Evolutionary conservation across 345 rosid species (phyloP).

Genomic region (Acer yangbiense): DNA sequence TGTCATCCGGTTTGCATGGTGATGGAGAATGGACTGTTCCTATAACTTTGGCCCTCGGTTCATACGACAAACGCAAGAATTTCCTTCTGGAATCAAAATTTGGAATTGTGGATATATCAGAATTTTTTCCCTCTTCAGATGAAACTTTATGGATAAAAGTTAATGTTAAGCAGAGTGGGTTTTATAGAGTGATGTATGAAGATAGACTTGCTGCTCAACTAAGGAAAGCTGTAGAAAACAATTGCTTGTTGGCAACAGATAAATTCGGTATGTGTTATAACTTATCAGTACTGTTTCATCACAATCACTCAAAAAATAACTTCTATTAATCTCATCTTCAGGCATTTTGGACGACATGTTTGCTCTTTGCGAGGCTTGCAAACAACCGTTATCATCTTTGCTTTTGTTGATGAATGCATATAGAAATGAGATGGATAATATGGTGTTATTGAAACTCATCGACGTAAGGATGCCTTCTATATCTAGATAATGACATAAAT

Average conservation of each 20-base stretch:
- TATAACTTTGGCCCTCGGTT: constrained; percentile 35
- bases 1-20: not conserved
- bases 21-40: constrained; percentile 15
- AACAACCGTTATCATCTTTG: constrained; percentile 36
- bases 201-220: constrained; percentile 37
- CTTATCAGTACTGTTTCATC: no score
- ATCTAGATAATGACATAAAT: not conserved
- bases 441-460: constrained; percentile 34
- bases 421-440: constrained; percentile 31
- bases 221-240: constrained; percentile 33
- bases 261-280: constrained; percentile 31
- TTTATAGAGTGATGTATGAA: constrained; percentile 43
- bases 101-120: constrained; percentile 33
- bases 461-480: constrained; percentile 22
- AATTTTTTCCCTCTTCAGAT: constrained; percentile 20
- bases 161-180: constrained; percentile 47
- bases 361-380: constrained; percentile 38
- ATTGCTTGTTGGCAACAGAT: constrained; percentile 33
- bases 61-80: constrained; percentile 30
- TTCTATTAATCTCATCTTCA: not conserved
- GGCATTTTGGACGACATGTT: constrained; percentile 44
- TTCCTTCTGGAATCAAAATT: constrained; percentile 37
- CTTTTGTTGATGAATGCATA: constrained; percentile 35
- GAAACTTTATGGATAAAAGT: constrained; percentile 39
- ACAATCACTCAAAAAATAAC: not conserved